These are phyloP conservation scores for Seiridium unicorne DNA, from an alignment of 2,329 filamentous ascomycete genomes.

Conservation along the genomic window DNA sequence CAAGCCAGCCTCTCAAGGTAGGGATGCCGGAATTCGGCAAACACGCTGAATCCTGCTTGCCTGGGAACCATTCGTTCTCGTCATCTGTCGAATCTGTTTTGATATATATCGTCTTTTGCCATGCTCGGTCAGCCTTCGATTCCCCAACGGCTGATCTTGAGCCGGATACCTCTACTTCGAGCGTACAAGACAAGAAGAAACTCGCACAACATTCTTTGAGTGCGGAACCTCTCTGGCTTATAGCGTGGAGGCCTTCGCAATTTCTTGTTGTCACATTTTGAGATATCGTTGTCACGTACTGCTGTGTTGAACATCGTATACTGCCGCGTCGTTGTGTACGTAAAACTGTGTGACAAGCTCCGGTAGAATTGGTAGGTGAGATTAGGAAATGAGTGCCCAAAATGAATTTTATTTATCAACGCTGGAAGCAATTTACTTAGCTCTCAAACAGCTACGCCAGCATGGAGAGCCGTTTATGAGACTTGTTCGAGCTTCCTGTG, in stretches of 20 bases:
- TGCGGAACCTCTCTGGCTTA: constrained; percentile 32
- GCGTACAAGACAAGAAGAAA: constrained; percentile 35
- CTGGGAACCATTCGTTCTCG: too few species aligned
- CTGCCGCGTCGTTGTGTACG: too few species aligned
- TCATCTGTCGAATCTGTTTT: too few species aligned
- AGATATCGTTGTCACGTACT: background rate
- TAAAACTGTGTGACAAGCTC: too few species aligned
- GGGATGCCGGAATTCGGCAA: background rate
- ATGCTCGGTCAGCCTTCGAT: constrained; percentile 32
- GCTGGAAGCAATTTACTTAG: too few species aligned
- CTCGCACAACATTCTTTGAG: constrained; percentile 36
- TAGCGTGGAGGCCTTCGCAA: constrained; percentile 35
- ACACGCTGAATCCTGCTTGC: too few species aligned
- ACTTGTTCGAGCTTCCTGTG: background rate
- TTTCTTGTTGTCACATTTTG: constrained; percentile 37
- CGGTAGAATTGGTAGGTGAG: too few species aligned
- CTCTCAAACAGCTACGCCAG: too few species aligned
- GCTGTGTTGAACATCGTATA: too few species aligned
- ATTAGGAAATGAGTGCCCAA: too few species aligned
- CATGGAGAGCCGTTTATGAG: too few species aligned
- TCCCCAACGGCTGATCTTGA: constrained; percentile 34
- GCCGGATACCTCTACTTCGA: constrained; percentile 25
- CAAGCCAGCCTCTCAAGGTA: background rate
- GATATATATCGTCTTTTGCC: constrained; percentile 29
- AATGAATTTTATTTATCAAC: too few species aligned